Percentiles rank a stretch among this genome's conserved stretches.
phyloP scores from a whole-genome alignment of 192 early-diverging fungal genomes.

The Podila clonocystis region DNA sequence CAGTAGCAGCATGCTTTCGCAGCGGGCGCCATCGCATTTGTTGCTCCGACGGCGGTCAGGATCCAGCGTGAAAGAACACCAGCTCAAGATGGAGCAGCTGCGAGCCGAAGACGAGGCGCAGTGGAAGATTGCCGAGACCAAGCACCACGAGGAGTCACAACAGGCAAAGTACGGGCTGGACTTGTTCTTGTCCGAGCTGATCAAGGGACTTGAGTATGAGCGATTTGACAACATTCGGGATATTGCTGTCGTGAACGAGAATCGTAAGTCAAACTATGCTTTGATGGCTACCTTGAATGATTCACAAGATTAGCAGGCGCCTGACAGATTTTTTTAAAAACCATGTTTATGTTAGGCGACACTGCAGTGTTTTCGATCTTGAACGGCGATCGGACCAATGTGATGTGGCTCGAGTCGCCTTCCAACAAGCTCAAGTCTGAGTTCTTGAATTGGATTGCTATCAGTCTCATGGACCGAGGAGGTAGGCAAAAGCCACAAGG shows the following conservation, averaged over 20 bases:
- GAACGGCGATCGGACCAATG: slow-evolving; percentile 31
- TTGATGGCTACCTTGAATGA: background rate
- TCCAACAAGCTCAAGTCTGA: slow-evolving; percentile 38
- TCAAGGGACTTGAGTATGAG: slow-evolving; percentile 27
- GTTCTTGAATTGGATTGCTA: slow-evolving; percentile 30
- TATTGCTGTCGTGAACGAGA: slow-evolving; percentile 23
- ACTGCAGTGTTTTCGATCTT: slow-evolving; percentile 26
- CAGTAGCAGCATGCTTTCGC: background rate
- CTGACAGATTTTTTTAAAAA: background rate
- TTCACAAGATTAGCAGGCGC: background rate
- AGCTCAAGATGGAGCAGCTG: background rate
- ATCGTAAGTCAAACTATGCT: slow-evolving; percentile 9
- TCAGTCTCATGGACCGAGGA: slow-evolving; percentile 24
- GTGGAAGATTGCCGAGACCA: slow-evolving; percentile 17
- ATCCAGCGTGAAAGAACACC: slow-evolving; percentile 15
- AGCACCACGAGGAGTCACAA: slow-evolving; percentile 25
- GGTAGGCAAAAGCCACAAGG: slow-evolving; percentile 4
- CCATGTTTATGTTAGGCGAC: background rate
- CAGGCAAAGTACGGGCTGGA: slow-evolving; percentile 34
- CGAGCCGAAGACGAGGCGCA: background rate
- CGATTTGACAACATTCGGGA: slow-evolving; percentile 13
- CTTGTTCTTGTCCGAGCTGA: slow-evolving; percentile 17
- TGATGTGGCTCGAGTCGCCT: slow-evolving; percentile 46
- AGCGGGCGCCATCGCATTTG: background rate
- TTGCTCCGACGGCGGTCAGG: slow-evolving; percentile 21